Evolutionary conservation across 1,284 basidiomycete genomes (phyloP).

Genomic region (Microbotryum scabiosae): DNA sequence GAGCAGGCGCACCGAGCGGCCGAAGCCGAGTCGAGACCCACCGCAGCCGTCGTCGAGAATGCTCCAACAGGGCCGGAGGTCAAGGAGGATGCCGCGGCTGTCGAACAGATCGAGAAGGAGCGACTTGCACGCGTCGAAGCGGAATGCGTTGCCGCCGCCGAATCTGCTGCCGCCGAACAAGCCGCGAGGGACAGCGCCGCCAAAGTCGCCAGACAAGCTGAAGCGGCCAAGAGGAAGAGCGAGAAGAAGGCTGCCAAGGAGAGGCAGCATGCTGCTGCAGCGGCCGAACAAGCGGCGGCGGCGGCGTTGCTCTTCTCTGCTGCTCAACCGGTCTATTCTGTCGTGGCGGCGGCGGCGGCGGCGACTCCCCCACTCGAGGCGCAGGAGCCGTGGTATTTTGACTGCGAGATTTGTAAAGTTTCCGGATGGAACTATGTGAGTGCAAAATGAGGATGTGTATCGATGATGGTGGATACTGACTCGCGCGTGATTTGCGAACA

Average conservation of each 20-base stretch:
- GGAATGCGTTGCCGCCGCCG: slow-evolving; percentile 39
- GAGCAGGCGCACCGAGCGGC: slow-evolving; percentile 33
- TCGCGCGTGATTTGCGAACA: slow-evolving; percentile 35
- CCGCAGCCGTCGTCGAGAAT: slow-evolving; percentile 15
- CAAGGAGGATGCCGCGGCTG: not conserved
- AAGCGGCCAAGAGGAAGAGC: slow-evolving; percentile 3
- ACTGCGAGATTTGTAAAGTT: slow-evolving; percentile 69
- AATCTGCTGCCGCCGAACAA: slow-evolving; percentile 50
- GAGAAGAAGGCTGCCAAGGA: slow-evolving; percentile 2
- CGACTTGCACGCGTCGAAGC: slow-evolving; percentile 19
- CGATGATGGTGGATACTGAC: too few relatives aligned
- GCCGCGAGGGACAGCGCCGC: slow-evolving; percentile 49
- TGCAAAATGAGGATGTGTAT: not conserved
- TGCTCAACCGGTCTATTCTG: not conserved
- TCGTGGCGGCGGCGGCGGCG: slow-evolving; percentile 1
- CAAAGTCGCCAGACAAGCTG: slow-evolving; percentile 40
- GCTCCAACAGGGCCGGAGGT: slow-evolving; percentile 1
- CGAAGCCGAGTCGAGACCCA: slow-evolving; percentile 12
- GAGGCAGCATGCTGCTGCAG: not conserved
- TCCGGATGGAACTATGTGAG: slow-evolving; percentile 60
- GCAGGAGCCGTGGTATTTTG: slow-evolving; percentile 66
- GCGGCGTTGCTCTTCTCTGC: slow-evolving; percentile 26
- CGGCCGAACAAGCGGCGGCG: slow-evolving; percentile 3
- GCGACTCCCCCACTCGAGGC: slow-evolving; percentile 4
- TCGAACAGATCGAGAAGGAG: slow-evolving; percentile 31